Percentiles rank a stretch among this genome's conserved stretches.
phyloP scores from a whole-genome alignment of 371 early-diverging fungal genomes.

The Apophysomyces sp. region DNA sequence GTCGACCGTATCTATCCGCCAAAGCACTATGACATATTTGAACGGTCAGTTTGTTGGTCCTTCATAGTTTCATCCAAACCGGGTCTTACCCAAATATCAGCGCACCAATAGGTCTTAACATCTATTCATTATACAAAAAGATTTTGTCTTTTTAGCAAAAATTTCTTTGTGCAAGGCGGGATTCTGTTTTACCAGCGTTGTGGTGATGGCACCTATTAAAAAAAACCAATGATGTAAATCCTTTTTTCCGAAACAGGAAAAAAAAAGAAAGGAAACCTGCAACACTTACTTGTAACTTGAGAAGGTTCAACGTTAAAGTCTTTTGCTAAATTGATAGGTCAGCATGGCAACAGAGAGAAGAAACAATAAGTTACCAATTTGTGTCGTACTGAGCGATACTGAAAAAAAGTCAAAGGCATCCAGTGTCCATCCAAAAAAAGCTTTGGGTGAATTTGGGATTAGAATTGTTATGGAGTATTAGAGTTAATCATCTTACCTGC shows the following conservation, averaged over 20 bases:
- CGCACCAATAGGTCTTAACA: conserved; percentile 72
- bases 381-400: conserved; percentile 47
- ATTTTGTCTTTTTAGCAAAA: neutral
- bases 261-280: neutral
- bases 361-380: conserved; percentile 32
- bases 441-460: conserved; percentile 14
- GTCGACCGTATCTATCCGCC: conserved; percentile 69
- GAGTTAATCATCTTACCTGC: conserved; percentile 25
- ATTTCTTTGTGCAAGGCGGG: neutral
- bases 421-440: conserved; percentile 73
- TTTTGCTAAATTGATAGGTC: conserved; percentile 37
- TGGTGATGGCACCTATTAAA: conserved; percentile 39
- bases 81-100: conserved; percentile 65
- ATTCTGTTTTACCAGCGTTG: conserved; percentile 32
- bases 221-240: conserved; percentile 1
- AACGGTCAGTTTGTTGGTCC: neutral
- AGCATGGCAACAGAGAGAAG: conserved; percentile 3
- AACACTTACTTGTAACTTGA: conserved; percentile 49
- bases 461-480: neutral
- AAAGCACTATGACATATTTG: conserved; percentile 24
- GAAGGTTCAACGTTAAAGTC: conserved; percentile 56
- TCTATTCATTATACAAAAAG: conserved; percentile 22
- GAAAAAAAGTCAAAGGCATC: conserved; percentile 76
- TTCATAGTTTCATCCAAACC: neutral
- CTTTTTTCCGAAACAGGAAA: neutral